Conservation (phyloP, 2,329 filamentous ascomycete genomes). For the Colletotrichum higginsianum region DNA sequence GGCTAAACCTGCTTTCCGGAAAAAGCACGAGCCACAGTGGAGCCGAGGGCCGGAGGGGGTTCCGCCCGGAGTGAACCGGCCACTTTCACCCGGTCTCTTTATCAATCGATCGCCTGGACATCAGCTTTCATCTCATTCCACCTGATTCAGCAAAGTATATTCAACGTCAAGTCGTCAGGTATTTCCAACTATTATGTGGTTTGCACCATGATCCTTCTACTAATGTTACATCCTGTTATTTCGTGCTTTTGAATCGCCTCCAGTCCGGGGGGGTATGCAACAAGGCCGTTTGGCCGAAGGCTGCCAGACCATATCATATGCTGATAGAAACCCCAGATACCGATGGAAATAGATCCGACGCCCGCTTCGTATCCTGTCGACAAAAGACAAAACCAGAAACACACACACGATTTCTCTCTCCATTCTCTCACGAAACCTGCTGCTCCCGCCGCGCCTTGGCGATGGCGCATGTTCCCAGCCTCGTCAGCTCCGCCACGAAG, state of each 20-base stretch:
- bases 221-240: background rate
- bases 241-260: background rate
- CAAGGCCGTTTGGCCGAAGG: background rate
- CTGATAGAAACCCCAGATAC: background rate
- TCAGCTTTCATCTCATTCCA: background rate
- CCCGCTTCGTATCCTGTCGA: background rate
- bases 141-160: background rate
- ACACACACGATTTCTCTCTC: no score
- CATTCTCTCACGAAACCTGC: background rate
- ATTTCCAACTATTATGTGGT: background rate
- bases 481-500: slow-evolving; percentile 61
- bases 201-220: no score
- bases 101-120: no score
- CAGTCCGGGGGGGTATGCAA: background rate
- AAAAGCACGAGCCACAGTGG: slow-evolving; percentile 2
- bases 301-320: background rate
- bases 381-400: no score
- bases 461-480: slow-evolving; percentile 60
- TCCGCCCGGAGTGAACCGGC: no score
- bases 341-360: background rate
- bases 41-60: no score
- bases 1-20: slow-evolving; percentile 18
- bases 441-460: slow-evolving; percentile 21
- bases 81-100: no score
- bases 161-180: background rate